These are phyloP conservation scores for Yarrowia osloensis DNA, from an alignment of 805 yeast species.

Conservation along the genomic window DNA sequence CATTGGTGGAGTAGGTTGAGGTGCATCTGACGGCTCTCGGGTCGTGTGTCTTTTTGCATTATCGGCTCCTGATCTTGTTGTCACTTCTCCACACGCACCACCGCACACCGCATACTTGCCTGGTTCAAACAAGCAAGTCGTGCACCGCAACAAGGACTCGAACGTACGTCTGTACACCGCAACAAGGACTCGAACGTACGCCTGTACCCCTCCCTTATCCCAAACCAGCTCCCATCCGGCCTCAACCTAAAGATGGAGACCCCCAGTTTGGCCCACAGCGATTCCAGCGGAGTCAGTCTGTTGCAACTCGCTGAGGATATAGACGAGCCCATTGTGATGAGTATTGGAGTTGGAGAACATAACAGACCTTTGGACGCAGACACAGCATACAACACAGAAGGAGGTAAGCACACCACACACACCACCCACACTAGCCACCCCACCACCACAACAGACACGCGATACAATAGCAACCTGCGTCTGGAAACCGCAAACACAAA, in stretches of 20 bases:
- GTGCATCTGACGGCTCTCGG: not conserved
- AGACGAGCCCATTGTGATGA: not conserved
- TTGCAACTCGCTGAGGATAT: not conserved
- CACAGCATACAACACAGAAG: too few relatives aligned
- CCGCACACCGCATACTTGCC: too few relatives aligned
- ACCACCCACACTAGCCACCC: not conserved
- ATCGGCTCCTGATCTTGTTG: not conserved
- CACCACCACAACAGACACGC: not conserved
- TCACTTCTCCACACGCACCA: not conserved
- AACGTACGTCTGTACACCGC: too few relatives aligned
- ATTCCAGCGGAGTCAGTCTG: not conserved
- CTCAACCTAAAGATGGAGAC: slow-evolving; percentile 15
- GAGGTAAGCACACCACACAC: not conserved
- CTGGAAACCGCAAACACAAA: not conserved
- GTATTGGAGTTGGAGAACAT: too few relatives aligned
- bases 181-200: too few relatives aligned
- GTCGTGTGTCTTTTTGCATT: not conserved
- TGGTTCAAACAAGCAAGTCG: too few relatives aligned
- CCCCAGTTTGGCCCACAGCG: not conserved
- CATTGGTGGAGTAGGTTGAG: slow-evolving; percentile 10
- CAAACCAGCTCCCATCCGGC: not conserved
- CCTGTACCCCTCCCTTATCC: not conserved
- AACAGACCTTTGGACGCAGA: too few relatives aligned
- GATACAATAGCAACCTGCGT: not conserved
- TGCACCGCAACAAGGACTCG: too few relatives aligned